These are phyloP conservation scores for Phoenix dactylifera DNA, from an alignment of 176 grass and related monocot genomes.

Conservation along the genomic window DNA sequence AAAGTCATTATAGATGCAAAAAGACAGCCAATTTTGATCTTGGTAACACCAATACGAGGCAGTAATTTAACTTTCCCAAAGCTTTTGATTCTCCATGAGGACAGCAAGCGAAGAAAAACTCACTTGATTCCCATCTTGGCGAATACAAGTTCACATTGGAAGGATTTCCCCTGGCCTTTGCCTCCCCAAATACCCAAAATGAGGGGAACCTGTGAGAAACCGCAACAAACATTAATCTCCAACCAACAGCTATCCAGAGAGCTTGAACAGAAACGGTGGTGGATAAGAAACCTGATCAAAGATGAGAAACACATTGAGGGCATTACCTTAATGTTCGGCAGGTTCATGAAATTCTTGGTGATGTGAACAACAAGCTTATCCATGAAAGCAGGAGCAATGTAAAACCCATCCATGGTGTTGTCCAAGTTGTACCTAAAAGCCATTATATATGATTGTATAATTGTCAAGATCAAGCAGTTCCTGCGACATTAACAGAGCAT, in stretches of 20 bases:
- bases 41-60: too few species aligned
- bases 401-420: slow-evolving; percentile 20
- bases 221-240: not conserved
- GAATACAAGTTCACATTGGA: slow-evolving; percentile 20
- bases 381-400: slow-evolving; percentile 26
- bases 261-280: too few species aligned
- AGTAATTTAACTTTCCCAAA: too few species aligned
- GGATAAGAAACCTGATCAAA: not conserved
- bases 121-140: slow-evolving; percentile 20
- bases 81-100: too few species aligned
- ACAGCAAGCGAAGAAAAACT: not conserved
- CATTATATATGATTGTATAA: too few species aligned
- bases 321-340: slow-evolving; percentile 22
- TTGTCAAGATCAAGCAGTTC: too few species aligned
- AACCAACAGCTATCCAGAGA: not conserved
- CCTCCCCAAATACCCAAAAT: slow-evolving; percentile 27
- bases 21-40: too few species aligned
- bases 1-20: too few species aligned
- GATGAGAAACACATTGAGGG: not conserved
- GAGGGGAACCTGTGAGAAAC: slow-evolving; percentile 11
- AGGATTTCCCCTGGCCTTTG: slow-evolving; percentile 21
- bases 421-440: slow-evolving; percentile 3
- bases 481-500: too few species aligned
- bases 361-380: slow-evolving; percentile 25
- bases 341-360: slow-evolving; percentile 19